Conservation (phyloP, 768 basidiomycete genomes). For the Crucibulum laeve region DNA sequence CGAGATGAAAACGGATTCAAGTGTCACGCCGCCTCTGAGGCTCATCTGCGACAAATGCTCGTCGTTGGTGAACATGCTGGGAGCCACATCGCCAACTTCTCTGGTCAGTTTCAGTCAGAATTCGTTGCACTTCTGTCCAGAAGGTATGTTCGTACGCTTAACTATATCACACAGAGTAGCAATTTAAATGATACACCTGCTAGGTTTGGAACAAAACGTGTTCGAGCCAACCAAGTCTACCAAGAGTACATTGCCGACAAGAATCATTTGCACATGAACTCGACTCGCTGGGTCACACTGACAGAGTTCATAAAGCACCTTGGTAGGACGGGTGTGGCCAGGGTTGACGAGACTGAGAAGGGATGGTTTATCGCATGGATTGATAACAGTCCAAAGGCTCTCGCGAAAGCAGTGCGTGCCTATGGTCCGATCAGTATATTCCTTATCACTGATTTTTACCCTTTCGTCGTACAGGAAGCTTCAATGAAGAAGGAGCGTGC, state of each 20-base stretch:
- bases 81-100: constrained; percentile 88
- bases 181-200: background rate
- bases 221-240: constrained; percentile 92
- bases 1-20: constrained; percentile 99
- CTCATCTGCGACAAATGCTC: constrained; percentile 95
- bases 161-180: background rate
- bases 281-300: constrained; percentile 96
- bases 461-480: constrained; percentile 49
- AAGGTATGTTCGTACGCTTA: constrained; percentile 42
- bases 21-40: constrained; percentile 84
- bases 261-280: constrained; percentile 94
- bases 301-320: constrained; percentile 94
- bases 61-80: constrained; percentile 94
- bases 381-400: constrained; percentile 90
- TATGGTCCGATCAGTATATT: background rate
- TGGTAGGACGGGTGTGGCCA: constrained; percentile 78
- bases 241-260: constrained; percentile 98
- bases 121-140: constrained; percentile 89
- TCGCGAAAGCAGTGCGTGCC: constrained; percentile 75
- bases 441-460: background rate
- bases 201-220: constrained; percentile 92
- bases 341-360: constrained; percentile 98
- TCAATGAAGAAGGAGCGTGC: constrained; percentile 88
- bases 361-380: constrained; percentile 98
- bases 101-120: constrained; percentile 81